Evolutionary conservation across 2,329 filamentous ascomycete genomes (phyloP).

Genomic region (Penicillium sp.): DNA sequence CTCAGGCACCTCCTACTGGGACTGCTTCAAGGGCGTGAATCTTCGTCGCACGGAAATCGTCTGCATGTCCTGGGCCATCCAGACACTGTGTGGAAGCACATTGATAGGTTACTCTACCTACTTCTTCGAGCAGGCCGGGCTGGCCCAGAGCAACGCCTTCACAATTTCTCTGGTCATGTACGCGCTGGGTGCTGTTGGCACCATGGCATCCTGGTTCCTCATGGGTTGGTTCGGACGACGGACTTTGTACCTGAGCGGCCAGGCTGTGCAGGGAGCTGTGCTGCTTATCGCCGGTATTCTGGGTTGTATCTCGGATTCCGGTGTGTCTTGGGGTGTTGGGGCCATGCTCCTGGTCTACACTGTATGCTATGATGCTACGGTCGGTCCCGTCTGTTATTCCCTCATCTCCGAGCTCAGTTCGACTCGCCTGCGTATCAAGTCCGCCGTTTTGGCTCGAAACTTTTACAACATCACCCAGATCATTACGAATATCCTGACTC

Average conservation of each 20-base stretch:
- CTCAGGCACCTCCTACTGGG: not conserved
- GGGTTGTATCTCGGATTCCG: no score
- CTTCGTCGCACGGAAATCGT: not conserved
- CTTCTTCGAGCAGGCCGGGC: not conserved
- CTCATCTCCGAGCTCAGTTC: constrained; percentile 56
- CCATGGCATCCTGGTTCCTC: not conserved
- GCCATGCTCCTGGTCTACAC: constrained; percentile 50
- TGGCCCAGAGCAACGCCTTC: not conserved
- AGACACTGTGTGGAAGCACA: not conserved
- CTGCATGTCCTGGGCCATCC: not conserved
- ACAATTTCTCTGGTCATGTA: not conserved
- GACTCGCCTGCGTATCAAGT: constrained; percentile 56
- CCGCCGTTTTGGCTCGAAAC: constrained; percentile 53
- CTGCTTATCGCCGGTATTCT: constrained; percentile 47
- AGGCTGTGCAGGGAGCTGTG: no score
- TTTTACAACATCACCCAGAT: constrained; percentile 54
- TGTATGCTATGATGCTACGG: constrained; percentile 55
- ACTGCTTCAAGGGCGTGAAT: not conserved
- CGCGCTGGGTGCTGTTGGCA: not conserved
- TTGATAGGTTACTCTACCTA: not conserved
- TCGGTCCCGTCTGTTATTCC: constrained; percentile 56
- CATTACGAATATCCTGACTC: constrained; percentile 66
- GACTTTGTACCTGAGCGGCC: not conserved
- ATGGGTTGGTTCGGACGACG: not conserved
- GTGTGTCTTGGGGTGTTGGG: constrained; percentile 1